Evolutionary conservation across 352 stramenopile genomes (phyloP).

Genomic region (Globisporangium nagaii): DNA sequence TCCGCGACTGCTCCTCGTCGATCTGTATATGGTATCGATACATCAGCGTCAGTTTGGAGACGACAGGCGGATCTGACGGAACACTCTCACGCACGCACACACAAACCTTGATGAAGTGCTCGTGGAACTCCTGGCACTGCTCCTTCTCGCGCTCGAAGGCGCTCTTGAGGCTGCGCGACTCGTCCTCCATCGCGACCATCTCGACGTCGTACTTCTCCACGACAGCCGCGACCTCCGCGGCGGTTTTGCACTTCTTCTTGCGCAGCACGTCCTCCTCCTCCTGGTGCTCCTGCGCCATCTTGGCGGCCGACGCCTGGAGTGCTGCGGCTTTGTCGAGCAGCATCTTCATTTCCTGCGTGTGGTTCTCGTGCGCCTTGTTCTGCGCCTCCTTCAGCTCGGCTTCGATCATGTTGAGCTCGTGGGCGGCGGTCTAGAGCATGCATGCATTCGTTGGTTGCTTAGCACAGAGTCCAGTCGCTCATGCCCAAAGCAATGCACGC

Average conservation of each 20-base stretch:
- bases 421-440: constrained; percentile 51
- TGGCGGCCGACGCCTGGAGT: constrained; percentile 48
- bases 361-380: constrained; percentile 63
- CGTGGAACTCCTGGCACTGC: constrained; percentile 66
- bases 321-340: constrained; percentile 47
- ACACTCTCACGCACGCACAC: background rate
- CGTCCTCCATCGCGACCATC: constrained; percentile 55
- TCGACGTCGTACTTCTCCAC: constrained; percentile 79
- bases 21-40: constrained; percentile 50
- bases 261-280: constrained; percentile 73
- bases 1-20: constrained; percentile 82
- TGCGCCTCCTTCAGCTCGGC: constrained; percentile 71
- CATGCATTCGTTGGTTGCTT: no score
- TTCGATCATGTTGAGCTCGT: constrained; percentile 76
- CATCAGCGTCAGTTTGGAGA: no score
- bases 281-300: constrained; percentile 79
- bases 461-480: no score
- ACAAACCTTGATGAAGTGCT: constrained; percentile 77
- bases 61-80: no score
- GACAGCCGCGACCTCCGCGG: constrained; percentile 54
- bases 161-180: constrained; percentile 40
- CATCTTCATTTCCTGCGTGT: constrained; percentile 75
- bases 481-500: no score
- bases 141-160: constrained; percentile 40
- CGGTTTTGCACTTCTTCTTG: constrained; percentile 82